These are phyloP conservation scores for Daedaleopsis nitida DNA, from an alignment of 768 basidiomycete species.

Conservation along the genomic window DNA sequence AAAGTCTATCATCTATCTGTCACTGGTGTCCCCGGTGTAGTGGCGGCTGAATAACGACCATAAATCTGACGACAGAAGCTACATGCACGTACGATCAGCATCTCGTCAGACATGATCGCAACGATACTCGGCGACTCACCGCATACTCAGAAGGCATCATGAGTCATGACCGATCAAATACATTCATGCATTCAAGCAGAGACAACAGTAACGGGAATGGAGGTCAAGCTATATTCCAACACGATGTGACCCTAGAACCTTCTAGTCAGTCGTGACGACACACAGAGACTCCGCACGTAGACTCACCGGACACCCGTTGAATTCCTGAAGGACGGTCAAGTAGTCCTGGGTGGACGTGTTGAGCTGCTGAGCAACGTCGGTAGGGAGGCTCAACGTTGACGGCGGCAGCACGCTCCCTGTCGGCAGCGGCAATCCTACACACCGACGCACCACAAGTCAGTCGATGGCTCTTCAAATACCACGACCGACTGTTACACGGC, in stretches of 20 bases:
- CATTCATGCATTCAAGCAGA: background rate
- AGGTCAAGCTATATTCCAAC: slow-evolving; percentile 20
- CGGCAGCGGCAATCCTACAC: slow-evolving; percentile 16
- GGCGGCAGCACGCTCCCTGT: slow-evolving; percentile 7
- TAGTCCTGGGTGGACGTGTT: background rate
- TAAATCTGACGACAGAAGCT: background rate
- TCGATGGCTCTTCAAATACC: background rate
- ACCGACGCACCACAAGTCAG: background rate
- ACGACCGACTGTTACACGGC: background rate
- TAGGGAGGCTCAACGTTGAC: slow-evolving; percentile 17
- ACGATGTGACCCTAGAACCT: slow-evolving; percentile 16
- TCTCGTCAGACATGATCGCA: background rate
- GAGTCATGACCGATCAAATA: background rate
- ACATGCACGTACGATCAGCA: background rate
- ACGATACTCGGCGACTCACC: background rate
- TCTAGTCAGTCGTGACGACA: background rate
- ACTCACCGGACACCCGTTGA: slow-evolving; percentile 21
- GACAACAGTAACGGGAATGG: slow-evolving; percentile 5
- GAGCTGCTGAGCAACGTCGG: background rate
- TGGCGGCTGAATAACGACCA: background rate
- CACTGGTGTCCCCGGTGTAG: background rate
- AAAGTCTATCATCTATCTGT: background rate
- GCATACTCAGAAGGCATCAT: background rate
- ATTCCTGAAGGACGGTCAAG: slow-evolving; percentile 20
- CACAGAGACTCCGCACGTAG: background rate